phyloP scores from a whole-genome alignment of 2,329 filamentous ascomycete species.

The Pseudogymnoascus pannorum region DNA sequence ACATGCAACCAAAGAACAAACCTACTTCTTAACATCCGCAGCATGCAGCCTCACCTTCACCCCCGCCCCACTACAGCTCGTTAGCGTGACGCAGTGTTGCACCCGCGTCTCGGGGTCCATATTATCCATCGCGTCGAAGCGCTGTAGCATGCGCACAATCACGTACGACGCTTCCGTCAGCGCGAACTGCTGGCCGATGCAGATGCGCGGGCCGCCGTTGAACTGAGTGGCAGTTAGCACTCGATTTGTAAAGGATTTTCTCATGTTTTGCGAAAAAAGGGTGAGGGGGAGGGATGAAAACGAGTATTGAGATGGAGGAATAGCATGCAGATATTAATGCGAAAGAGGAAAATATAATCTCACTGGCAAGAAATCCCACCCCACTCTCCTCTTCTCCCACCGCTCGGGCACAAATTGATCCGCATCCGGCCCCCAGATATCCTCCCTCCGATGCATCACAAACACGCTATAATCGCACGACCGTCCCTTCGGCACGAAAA shows the following conservation, averaged over 20 bases:
- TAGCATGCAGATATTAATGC: no score
- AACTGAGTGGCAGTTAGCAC: no score
- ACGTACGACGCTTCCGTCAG: slow-evolving; percentile 20
- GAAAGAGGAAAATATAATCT: no score
- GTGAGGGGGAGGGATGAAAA: no score
- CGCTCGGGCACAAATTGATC: slow-evolving; percentile 20
- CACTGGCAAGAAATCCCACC: slow-evolving; percentile 15
- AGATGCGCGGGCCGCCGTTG: slow-evolving; percentile 14
- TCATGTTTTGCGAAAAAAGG: no score
- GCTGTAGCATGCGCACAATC: slow-evolving; percentile 19
- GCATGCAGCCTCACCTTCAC: slow-evolving; percentile 30
- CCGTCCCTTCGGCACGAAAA: slow-evolving; percentile 27
- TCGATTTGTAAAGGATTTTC: no score
- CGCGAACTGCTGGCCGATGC: slow-evolving; percentile 40
- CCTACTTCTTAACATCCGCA: no score
- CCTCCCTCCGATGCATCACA: slow-evolving; percentile 33
- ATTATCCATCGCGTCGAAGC: slow-evolving; percentile 29
- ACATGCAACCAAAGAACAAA: no score
- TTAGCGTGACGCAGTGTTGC: slow-evolving; percentile 22
- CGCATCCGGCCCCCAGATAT: slow-evolving; percentile 22
- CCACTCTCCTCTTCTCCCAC: slow-evolving; percentile 14
- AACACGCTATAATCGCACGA: slow-evolving; percentile 11
- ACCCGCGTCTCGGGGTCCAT: slow-evolving; percentile 26
- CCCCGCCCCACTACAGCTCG: slow-evolving; percentile 26
- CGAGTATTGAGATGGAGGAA: no score